phyloP scores from a whole-genome alignment of 371 early-diverging fungal species.

The Capniomyces stellatus region DNA sequence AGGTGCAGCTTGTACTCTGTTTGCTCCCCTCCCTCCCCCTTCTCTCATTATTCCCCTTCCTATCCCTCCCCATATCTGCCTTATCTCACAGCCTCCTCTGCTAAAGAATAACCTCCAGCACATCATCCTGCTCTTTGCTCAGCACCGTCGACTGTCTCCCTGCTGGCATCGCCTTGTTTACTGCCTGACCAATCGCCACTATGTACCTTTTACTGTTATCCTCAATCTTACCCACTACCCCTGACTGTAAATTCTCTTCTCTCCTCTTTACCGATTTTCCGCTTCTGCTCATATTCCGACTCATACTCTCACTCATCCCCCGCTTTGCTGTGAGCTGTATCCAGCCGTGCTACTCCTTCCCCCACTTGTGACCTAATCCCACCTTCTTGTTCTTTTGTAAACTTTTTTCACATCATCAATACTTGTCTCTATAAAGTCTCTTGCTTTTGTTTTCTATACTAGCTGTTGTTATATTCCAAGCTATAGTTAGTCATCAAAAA shows the following conservation, averaged over 20 bases:
- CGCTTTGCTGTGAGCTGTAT: slow-evolving; percentile 38
- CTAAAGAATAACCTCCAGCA: slow-evolving; percentile 74
- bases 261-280: too few species aligned
- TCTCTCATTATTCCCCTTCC: slow-evolving; percentile 5
- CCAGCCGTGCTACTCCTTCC: slow-evolving; percentile 16
- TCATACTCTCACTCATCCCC: slow-evolving; percentile 31
- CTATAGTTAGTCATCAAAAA: too few species aligned
- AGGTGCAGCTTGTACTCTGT: slow-evolving; percentile 49
- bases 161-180: slow-evolving; percentile 55
- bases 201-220: slow-evolving; percentile 72
- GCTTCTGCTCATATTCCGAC: too few species aligned
- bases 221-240: slow-evolving; percentile 40
- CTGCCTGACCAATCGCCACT: slow-evolving; percentile 50
- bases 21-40: slow-evolving; percentile 32
- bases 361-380: slow-evolving; percentile 4
- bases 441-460: slow-evolving; percentile 23
- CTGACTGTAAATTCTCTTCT: slow-evolving; percentile 38
- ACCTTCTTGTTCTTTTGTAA: slow-evolving; percentile 9
- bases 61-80: slow-evolving; percentile 6
- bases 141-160: slow-evolving; percentile 27
- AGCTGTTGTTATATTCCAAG: slow-evolving; percentile 22
- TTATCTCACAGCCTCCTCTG: slow-evolving; percentile 61
- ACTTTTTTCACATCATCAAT: slow-evolving; percentile 23
- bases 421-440: slow-evolving; percentile 25
- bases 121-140: slow-evolving; percentile 51